These are phyloP conservation scores for Populus nigra DNA, from an alignment of 345 rosid genomes.

Conservation along the genomic window DNA sequence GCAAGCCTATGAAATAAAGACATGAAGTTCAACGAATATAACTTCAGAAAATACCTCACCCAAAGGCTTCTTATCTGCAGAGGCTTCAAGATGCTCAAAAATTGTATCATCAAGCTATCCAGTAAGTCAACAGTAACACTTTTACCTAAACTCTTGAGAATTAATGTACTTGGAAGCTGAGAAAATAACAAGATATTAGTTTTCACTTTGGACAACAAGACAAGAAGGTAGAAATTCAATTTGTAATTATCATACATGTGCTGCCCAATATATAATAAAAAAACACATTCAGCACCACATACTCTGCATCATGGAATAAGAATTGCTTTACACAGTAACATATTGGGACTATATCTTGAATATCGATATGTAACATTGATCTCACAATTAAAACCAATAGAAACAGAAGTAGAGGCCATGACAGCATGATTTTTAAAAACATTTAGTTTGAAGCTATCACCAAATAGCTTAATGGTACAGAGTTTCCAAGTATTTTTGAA, in stretches of 20 bases:
- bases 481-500: not conserved
- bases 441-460: not conserved
- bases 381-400: not conserved
- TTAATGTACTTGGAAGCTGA: slow-evolving; percentile 54
- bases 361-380: not conserved
- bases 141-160: slow-evolving; percentile 42
- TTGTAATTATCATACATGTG: too few species aligned
- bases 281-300: too few species aligned
- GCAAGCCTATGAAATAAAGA: slow-evolving; percentile 1
- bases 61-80: slow-evolving; percentile 56
- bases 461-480: not conserved
- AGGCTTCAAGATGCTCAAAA: slow-evolving; percentile 81
- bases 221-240: not conserved
- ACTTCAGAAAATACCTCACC: slow-evolving; percentile 48
- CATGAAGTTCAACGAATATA: not conserved
- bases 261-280: not conserved
- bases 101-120: slow-evolving; percentile 69
- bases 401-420: too few species aligned
- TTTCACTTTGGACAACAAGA: not conserved
- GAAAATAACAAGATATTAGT: slow-evolving; percentile 5
- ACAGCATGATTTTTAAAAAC: too few species aligned
- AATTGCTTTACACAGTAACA: not conserved
- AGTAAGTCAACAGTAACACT: slow-evolving; percentile 53
- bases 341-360: not conserved
- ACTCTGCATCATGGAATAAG: too few species aligned